Evolutionary conservation across 768 basidiomycete species (phyloP).

Genomic region (Kwoniella europaea): DNA sequence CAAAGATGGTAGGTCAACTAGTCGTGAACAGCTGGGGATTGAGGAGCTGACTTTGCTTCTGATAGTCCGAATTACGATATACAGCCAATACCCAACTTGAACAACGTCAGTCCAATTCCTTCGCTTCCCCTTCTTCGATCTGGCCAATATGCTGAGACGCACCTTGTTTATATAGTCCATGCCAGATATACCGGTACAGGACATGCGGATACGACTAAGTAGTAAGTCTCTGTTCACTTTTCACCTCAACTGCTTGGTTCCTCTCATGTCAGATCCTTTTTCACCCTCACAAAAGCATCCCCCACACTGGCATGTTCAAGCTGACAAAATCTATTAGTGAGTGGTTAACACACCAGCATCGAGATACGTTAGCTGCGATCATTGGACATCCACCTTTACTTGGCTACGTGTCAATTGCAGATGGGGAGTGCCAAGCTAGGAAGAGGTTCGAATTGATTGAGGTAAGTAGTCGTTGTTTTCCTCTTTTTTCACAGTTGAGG

Average conservation of each 20-base stretch:
- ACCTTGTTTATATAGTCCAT: constrained; percentile 68
- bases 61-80: constrained; percentile 82
- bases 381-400: constrained; percentile 85
- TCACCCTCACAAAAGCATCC: neutral
- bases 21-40: no score
- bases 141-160: neutral
- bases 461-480: constrained; percentile 62
- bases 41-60: neutral
- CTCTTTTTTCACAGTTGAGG: no score
- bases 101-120: constrained; percentile 70
- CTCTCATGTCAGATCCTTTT: neutral
- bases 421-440: constrained; percentile 88
- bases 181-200: constrained; percentile 96
- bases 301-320: neutral
- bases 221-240: constrained; percentile 64
- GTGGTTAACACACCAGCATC: constrained; percentile 96
- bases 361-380: constrained; percentile 91
- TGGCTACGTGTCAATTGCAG: constrained; percentile 88
- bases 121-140: neutral
- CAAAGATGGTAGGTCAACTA: neutral
- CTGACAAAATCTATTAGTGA: constrained; percentile 68
- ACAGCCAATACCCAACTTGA: constrained; percentile 96
- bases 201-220: constrained; percentile 95
- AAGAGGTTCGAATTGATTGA: constrained; percentile 94
- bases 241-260: no score